These are phyloP conservation scores for Glomus cerebriforme DNA, from an alignment of 192 early-diverging fungal species.

Conservation along the genomic window DNA sequence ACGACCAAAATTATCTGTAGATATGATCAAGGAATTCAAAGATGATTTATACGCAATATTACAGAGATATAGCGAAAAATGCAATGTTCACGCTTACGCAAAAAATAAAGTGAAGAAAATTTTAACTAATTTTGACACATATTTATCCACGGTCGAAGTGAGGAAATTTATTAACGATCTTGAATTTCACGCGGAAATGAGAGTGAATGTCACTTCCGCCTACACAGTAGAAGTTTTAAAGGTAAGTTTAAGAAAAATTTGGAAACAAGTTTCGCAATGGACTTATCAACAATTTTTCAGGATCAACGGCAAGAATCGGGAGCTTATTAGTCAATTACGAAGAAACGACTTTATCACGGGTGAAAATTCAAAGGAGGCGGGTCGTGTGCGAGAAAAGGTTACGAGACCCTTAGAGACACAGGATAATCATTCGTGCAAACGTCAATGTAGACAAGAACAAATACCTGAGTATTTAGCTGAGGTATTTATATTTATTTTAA, in stretches of 20 bases:
- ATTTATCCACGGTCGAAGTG: background rate
- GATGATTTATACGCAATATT: background rate
- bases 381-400: no score
- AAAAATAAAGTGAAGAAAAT: background rate
- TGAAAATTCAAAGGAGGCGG: no score
- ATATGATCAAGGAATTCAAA: background rate
- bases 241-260: conserved; percentile 13
- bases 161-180: background rate
- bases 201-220: background rate
- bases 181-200: background rate
- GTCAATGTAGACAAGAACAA: no score
- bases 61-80: background rate
- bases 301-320: no score
- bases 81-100: background rate
- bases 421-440: no score
- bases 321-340: no score
- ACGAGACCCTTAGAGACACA: no score
- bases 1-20: background rate
- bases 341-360: no score
- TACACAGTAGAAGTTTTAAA: background rate
- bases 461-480: no score
- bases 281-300: background rate
- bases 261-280: no score
- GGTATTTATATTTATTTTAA: background rate
- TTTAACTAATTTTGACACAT: background rate